Conservation (phyloP, 108 stramenopile species). For the Cylindrotheca fusiformis region DNA sequence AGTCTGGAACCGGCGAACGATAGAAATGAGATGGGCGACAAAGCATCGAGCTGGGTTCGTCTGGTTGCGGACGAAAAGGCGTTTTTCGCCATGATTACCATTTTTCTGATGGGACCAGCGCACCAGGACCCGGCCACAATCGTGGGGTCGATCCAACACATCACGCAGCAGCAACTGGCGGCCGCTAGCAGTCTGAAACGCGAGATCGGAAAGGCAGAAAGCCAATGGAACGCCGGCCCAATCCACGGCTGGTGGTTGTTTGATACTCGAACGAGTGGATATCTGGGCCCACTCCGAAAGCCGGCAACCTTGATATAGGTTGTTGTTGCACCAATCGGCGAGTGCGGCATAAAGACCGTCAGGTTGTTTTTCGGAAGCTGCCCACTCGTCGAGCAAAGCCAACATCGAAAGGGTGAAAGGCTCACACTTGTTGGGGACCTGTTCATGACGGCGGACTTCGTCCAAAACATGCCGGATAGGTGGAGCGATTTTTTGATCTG, state of each 20-base stretch:
- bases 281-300: not conserved
- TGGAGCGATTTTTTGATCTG: not conserved
- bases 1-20: not conserved
- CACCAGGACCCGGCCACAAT: not conserved
- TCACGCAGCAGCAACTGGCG: not conserved
- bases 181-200: not conserved
- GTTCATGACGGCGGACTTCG: not conserved
- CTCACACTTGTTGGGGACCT: not conserved
- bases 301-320: not conserved
- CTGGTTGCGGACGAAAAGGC: constrained; percentile 1
- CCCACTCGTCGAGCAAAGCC: not conserved
- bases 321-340: not conserved
- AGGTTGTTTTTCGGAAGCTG: not conserved
- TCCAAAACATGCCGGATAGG: not conserved
- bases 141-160: not conserved
- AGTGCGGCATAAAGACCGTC: not conserved
- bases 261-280: not conserved
- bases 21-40: not conserved
- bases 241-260: not conserved
- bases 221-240: not conserved
- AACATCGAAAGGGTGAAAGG: not conserved
- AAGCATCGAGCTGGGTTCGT: not conserved
- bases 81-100: constrained; percentile 2
- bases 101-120: not conserved
- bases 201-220: not conserved